A percentile compares a stretch with the other conserved stretches of the same genome.
Evolutionary conservation across 306 rosid genomes (phyloP).

Genomic region (Castanospermum australe): DNA sequence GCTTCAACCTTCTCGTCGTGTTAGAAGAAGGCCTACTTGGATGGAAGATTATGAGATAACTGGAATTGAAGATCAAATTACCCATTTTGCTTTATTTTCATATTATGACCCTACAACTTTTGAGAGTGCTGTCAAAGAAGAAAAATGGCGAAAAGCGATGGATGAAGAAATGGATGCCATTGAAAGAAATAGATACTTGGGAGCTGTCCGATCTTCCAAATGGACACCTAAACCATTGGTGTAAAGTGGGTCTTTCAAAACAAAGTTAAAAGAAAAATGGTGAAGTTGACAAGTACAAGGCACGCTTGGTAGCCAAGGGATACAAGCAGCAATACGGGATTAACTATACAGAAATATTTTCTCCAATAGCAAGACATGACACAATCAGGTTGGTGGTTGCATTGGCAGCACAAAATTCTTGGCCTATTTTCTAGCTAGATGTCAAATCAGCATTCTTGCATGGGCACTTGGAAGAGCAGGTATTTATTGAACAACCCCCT

Average conservation of each 20-base stretch:
- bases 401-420: not conserved
- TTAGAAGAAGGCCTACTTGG: not conserved
- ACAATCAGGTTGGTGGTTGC: not conserved
- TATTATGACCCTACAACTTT: not conserved
- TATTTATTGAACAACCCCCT: not conserved
- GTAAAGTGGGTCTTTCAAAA: not conserved
- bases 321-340: not conserved
- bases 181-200: not conserved
- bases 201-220: not conserved
- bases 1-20: too few species aligned
- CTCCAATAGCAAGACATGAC: not conserved
- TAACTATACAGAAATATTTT: not conserved
- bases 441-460: not conserved
- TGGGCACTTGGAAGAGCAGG: not conserved
- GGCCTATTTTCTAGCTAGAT: not conserved
- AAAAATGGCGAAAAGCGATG: not conserved
- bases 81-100: not conserved
- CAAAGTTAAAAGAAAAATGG: not conserved
- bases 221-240: not conserved
- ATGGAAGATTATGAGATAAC: not conserved
- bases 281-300: not conserved
- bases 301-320: not conserved
- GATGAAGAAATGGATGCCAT: not conserved
- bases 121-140: not conserved
- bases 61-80: not conserved